Base-by-base conservation (phyloP, 768 basidiomycete species). In the Lactifluus hygrophoroides region DNA sequence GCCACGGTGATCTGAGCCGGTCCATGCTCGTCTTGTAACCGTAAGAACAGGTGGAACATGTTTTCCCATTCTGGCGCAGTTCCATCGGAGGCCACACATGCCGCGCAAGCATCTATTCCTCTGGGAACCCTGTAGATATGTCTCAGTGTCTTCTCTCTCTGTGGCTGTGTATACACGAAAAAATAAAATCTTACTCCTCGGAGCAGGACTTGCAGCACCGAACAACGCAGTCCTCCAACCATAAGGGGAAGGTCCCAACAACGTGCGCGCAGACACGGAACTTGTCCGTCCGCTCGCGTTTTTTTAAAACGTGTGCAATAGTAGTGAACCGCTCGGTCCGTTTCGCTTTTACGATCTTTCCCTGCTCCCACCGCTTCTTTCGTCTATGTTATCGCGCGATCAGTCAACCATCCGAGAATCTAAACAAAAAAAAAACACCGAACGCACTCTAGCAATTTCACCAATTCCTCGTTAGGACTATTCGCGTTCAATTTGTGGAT, bases 201-300 rank as follows among this genome's bases (percentile, higher is more conserved):
- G 56, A 53, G 25, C 63, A 64, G 17, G 40, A 27, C 27, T 37
- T 52, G 44, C 63, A 64, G 19, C 54, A 38, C 11, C 53, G 47
- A 27, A 51, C 50, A 5, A 62, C 27, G 37, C 62, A 64, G 16
- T 62, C 57, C 7, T 52, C 23, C 46, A 64, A 54, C 4, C 43
- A 16, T 25, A 64, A 32, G 3, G 64, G 64, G 19, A 42, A 54
- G 5, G 54, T 63, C 34, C 54, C 64, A 16, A 63, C 47, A 19
- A 63, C 61, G 13, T 51, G 56, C 13, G 64, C 64, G 17, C 61
- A 53, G 16, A 64, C 46, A 17, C 51, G 54, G 51, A 64, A 63
- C 40, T 48, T 58, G 19, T 53, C 28, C 9, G 43, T 49, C 42
- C 19, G 44, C 19, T 60, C 44, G 16, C 19, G 19, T 23, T 47